Percentiles rank a stretch among this genome's conserved stretches.
Evolutionary conservation across 371 early-diverging fungal species (phyloP).

Genomic region (Smittium culicis): DNA sequence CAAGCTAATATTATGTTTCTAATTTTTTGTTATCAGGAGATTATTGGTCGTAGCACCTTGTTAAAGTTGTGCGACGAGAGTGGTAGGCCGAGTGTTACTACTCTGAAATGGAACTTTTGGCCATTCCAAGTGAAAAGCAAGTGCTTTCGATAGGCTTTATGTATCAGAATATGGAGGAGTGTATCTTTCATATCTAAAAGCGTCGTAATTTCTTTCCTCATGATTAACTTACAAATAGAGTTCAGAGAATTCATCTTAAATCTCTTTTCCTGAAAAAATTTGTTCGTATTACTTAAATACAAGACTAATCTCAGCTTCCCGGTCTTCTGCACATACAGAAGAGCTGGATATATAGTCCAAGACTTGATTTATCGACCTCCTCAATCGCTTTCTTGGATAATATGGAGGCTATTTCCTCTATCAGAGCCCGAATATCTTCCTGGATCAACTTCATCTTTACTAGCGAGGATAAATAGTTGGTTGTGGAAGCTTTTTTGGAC

Average conservation of each 20-base stretch:
- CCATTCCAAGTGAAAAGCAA: slow-evolving; percentile 35
- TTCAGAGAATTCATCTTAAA: not conserved
- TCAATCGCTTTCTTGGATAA: not conserved
- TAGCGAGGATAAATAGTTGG: not conserved
- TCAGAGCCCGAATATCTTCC: not conserved
- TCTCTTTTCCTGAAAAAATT: not conserved
- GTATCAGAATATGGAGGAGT: slow-evolving; percentile 29
- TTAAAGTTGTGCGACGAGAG: slow-evolving; percentile 33
- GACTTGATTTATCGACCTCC: not conserved
- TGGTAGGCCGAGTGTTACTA: slow-evolving; percentile 33
- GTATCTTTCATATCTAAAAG: slow-evolving; percentile 27
- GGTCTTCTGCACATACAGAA: not conserved
- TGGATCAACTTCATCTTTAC: not conserved
- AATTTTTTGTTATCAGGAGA: slow-evolving; percentile 21
- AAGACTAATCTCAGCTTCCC: not conserved
- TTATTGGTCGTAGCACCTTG: slow-evolving; percentile 25
- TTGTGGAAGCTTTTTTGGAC: not conserved
- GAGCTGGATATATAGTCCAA: not conserved
- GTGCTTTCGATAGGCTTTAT: slow-evolving; percentile 18
- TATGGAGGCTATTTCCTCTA: not conserved
- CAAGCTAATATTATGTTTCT: slow-evolving; percentile 27
- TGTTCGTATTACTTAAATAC: not conserved
- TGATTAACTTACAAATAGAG: not conserved
- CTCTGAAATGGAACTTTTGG: slow-evolving; percentile 33
- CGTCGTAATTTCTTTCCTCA: not conserved